These are phyloP conservation scores for Schizothecium vesticola DNA, from an alignment of 495 filamentous ascomycete genomes.

Conservation along the genomic window DNA sequence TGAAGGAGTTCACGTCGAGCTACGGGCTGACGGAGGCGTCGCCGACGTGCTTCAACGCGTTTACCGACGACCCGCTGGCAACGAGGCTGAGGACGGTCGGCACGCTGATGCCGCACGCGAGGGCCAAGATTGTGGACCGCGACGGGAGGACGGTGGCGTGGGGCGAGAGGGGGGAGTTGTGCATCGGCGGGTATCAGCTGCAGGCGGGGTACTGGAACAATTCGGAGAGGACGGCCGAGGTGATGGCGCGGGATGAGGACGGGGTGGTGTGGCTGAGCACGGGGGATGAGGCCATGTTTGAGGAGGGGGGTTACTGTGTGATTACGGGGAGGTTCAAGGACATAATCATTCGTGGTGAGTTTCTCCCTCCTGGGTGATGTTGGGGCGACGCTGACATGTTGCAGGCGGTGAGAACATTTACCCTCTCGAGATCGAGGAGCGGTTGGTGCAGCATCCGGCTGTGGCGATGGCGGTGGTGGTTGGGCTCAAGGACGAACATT, in stretches of 20 bases:
- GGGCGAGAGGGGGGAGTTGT: slow-evolving; percentile 58
- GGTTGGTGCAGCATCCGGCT: slow-evolving; percentile 52
- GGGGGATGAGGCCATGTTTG: slow-evolving; percentile 65
- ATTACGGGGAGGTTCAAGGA: slow-evolving; percentile 64
- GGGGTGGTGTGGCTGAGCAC: slow-evolving; percentile 63
- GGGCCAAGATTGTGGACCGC: slow-evolving; percentile 60
- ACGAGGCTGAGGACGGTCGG: slow-evolving; percentile 59
- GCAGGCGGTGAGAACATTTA: slow-evolving; percentile 58
- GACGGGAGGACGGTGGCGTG: slow-evolving; percentile 55
- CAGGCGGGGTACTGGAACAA: slow-evolving; percentile 68
- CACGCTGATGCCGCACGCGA: slow-evolving; percentile 60
- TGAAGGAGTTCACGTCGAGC: slow-evolving; percentile 63
- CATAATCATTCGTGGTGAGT: slow-evolving; percentile 53
- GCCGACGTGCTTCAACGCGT: slow-evolving; percentile 67
- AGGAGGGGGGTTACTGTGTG: slow-evolving; percentile 56
- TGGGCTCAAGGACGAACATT: slow-evolving; percentile 56
- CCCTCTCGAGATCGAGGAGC: slow-evolving; percentile 66
- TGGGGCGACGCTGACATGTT: not conserved
- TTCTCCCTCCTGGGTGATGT: not conserved
- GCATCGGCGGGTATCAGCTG: slow-evolving; percentile 63
- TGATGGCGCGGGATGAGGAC: slow-evolving; percentile 51
- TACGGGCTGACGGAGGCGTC: slow-evolving; percentile 70
- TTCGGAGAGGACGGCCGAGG: slow-evolving; percentile 61
- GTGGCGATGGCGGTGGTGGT: slow-evolving; percentile 56
- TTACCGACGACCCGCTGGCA: slow-evolving; percentile 57